A percentile compares a stretch with the other conserved stretches of the same genome.
Conservation (phyloP, 495 filamentous ascomycete genomes). For the Penicillium mononematosum region DNA sequence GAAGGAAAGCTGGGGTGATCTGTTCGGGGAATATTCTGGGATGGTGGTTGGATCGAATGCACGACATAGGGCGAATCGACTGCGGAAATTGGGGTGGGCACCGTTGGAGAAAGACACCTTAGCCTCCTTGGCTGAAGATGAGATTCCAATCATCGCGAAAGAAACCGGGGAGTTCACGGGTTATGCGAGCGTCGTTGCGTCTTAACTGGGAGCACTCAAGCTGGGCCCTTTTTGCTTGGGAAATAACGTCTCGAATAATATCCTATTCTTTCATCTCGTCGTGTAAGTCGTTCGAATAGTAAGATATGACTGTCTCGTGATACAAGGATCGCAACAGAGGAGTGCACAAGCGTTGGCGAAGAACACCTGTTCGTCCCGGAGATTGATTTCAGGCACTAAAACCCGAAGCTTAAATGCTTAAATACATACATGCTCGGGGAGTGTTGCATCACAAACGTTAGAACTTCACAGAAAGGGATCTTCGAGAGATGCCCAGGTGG, state of each 20-base stretch:
- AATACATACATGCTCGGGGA: neutral
- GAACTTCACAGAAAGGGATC: neutral
- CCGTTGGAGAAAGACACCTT: constrained; percentile 36
- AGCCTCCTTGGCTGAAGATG: constrained; percentile 36
- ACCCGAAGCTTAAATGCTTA: neutral
- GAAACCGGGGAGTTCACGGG: constrained; percentile 26
- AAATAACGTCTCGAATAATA: neutral
- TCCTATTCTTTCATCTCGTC: too few species aligned
- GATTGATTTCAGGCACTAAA: neutral
- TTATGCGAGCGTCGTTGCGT: constrained; percentile 10
- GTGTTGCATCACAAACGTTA: neutral
- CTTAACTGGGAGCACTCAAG: neutral
- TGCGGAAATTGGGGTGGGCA: constrained; percentile 36
- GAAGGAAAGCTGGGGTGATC: constrained; percentile 28
- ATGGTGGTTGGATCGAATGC: constrained; percentile 31
- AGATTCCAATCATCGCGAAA: constrained; percentile 35
- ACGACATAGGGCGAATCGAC: constrained; percentile 26
- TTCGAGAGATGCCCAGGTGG: neutral
- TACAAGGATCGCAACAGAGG: neutral
- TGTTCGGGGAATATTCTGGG: constrained; percentile 27
- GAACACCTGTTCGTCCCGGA: neutral
- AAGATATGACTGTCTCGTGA: too few species aligned
- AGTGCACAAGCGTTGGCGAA: too few species aligned
- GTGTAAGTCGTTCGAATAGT: too few species aligned
- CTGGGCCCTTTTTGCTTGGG: neutral